Base-by-base conservation (phyloP, 2,329 filamentous ascomycete genomes). In the Neofusicoccum parvum region DNA sequence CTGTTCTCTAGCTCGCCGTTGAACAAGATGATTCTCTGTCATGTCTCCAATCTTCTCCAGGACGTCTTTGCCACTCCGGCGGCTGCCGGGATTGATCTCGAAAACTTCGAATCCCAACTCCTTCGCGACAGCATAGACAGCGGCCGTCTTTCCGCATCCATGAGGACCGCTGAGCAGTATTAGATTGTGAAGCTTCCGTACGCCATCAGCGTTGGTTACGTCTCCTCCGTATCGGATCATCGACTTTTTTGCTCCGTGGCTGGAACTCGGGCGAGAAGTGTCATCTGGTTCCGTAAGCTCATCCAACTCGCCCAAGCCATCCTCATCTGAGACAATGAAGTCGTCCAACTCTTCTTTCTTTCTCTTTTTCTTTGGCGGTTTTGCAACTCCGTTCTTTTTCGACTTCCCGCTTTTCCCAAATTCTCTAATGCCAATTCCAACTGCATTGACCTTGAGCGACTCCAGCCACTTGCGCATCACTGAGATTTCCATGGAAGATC, bases 41-140 rank as follows among this genome's bases (percentile, higher is more conserved):
- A 99, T 98, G 77, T 99, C 93, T 46, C 95, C 96, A 50, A 99
- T 92, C 70, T 87, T 92, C 72, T 99, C 95, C 39, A 96, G 76
- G 54, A 99, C 88, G 72, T 99, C 95, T 75, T 90, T 95, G 37
- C 94, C 94, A 73, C 88, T 96, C 68, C 95, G 86, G 59, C 94
- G 88, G 70, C 87, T 92, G 67, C 92, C 88, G 0, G 94, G 81
- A 72, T 96, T 96, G 74, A 99, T 93, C 77, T 99, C 95, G 70
- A 99, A 99, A 1, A 99, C 86, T 72, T 97, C 94, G 73, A 96
- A 98, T 1, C 87, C 92, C 15, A 98, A 83, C 78, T 99, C 94
- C 72, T 92, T 94, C 4, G 95, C 94, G 48, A 94, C 90, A 3
- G 95, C 95, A 76, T 96, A 94, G 0, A 97, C 90, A 1, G 93